These are phyloP conservation scores for Toxoplasma gondii DNA, from an alignment of 169 alveolate species.

Conservation along the genomic window DNA sequence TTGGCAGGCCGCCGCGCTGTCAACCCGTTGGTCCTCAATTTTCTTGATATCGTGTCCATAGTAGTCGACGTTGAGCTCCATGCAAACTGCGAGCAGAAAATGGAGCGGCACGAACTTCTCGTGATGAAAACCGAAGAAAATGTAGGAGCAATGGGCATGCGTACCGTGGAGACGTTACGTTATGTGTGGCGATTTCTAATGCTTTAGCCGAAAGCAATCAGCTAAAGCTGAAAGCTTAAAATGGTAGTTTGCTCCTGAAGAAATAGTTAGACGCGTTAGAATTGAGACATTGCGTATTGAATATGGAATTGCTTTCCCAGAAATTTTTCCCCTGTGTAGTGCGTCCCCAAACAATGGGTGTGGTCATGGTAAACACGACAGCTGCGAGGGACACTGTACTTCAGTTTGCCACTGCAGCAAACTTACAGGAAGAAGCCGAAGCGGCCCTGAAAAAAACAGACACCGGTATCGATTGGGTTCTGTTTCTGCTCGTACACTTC, in stretches of 20 bases:
- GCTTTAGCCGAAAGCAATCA: no score
- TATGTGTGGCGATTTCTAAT: no score
- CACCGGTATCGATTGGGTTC: background rate
- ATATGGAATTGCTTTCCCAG: background rate
- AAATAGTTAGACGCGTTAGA: no score
- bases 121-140: background rate
- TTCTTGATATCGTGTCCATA: slow-evolving; percentile 2
- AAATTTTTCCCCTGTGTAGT: no score
- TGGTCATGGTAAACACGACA: no score
- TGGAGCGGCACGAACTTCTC: background rate
- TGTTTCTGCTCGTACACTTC: background rate
- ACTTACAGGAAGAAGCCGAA: background rate
- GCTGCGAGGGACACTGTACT: no score
- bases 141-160: background rate
- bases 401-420: background rate
- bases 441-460: background rate
- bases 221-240: no score
- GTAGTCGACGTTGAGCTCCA: slow-evolving; percentile 9
- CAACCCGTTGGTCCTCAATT: background rate
- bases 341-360: no score
- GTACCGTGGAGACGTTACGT: no score
- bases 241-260: no score
- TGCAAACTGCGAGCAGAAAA: background rate
- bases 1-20: background rate
- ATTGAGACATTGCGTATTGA: no score